Evolutionary conservation across 1,139 yeast species (phyloP), one percentile per base, ranked within the genome.

Genomic region (Geotrichum klebahnii): DNA sequence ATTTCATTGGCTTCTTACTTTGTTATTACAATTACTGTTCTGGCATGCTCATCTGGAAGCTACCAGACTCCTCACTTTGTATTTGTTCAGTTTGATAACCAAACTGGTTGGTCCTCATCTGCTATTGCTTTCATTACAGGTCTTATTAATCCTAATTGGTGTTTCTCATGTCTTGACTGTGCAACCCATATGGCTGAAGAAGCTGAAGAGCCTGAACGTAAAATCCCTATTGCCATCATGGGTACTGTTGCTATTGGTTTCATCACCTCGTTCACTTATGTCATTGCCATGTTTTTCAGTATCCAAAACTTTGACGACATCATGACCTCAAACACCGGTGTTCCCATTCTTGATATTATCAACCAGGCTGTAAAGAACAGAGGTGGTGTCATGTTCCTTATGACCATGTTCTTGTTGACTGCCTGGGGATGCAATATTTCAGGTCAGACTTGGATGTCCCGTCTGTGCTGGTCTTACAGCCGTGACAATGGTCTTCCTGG

Each of bases 381-480:
- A 54, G 76, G 73, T 5, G 82, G 83, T 31, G 79, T 82, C 19
- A 64, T 76, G 37, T 73, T 79, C 53, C 71, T 84, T 44, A 85
- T 82, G 41, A 66, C 76, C 20, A 67, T 83, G 56, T 72, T 82
- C 46, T 69, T 81, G 51, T 69, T 78, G 48, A 82, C 88, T 9
- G 82, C 85, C 2, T 71, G 78, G 60, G 87, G 88, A 35, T 83
- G 89, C 65, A 80, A 80, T 53, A 80, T 82, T 55, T 77, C 85
- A 5, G 76, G 83, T 52, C 89, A 83, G 61, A 82, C 90, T 3
- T 81, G 88, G 86, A 85, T 80, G 68, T 82, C 87, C 41, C 73
- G 88, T 64, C 69, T 82, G 57, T 78, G 85, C 60, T 84, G 90
- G 90, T 81, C 89, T 6, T 84, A 83, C 64, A 75, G 88, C 16